These are phyloP conservation scores for Diutina sp. DNA, from an alignment of 1,139 yeast species.

Conservation along the genomic window DNA sequence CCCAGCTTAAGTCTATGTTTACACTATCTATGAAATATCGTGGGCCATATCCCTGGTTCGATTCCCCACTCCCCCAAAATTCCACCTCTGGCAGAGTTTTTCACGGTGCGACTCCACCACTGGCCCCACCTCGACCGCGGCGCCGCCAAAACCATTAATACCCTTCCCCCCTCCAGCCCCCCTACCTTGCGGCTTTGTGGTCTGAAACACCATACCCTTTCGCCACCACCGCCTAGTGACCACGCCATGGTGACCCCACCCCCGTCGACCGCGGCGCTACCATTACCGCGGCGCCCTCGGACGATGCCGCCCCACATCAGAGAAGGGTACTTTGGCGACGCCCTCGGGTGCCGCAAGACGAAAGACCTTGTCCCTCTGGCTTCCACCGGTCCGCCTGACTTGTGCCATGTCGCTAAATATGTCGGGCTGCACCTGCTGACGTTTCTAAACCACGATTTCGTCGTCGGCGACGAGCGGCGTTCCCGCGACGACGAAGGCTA, in stretches of 20 bases:
- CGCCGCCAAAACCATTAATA: background rate
- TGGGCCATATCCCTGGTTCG: background rate
- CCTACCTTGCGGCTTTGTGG: background rate
- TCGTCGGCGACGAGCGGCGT: background rate
- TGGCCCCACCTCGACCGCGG: background rate
- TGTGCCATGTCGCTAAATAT: constrained; percentile 1
- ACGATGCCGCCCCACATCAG: background rate
- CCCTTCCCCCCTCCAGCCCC: background rate
- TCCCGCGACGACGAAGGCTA: constrained; percentile 1
- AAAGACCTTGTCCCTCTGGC: background rate
- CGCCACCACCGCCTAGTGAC: background rate
- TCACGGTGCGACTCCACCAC: background rate
- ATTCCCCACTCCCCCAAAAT: background rate
- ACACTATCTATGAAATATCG: too few species aligned
- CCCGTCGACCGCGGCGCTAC: background rate
- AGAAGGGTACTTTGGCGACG: constrained; percentile 1
- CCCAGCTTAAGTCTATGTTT: too few species aligned
- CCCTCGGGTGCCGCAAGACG: background rate
- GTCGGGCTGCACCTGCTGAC: background rate
- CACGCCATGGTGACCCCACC: background rate
- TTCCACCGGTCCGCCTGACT: background rate
- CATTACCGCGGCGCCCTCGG: background rate
- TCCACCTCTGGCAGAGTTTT: background rate
- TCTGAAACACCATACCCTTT: background rate
- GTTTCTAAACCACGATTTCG: background rate